phyloP scores from a whole-genome alignment of 2,329 filamentous ascomycete species.

The Boeremia exigua region DNA sequence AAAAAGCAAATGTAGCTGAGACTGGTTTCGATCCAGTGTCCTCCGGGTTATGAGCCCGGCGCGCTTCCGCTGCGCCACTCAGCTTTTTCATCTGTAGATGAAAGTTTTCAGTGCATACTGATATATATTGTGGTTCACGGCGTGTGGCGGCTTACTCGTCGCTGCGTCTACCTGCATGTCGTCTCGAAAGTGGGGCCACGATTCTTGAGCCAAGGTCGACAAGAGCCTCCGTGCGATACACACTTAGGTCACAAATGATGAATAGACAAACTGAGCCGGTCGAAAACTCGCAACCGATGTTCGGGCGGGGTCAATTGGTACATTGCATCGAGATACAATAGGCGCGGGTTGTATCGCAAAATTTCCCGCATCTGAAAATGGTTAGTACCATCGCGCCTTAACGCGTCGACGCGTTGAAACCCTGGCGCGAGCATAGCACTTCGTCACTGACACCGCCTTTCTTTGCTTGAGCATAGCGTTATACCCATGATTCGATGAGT shows the following conservation, averaged over 20 bases:
- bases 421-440: background rate
- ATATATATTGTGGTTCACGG: background rate
- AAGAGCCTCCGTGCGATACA: too few species aligned
- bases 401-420: slow-evolving; percentile 20
- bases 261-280: too few species aligned
- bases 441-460: background rate
- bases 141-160: too few species aligned
- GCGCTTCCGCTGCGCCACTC: slow-evolving; percentile 47
- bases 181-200: too few species aligned
- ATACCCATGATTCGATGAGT: slow-evolving; percentile 29
- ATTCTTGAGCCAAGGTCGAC: too few species aligned
- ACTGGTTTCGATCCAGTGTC: slow-evolving; percentile 39
- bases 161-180: too few species aligned
- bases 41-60: slow-evolving; percentile 49
- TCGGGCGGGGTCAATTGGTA: too few species aligned
- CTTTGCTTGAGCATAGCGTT: slow-evolving; percentile 8
- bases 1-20: slow-evolving; percentile 21
- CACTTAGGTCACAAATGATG: too few species aligned
- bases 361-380: background rate
- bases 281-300: too few species aligned
- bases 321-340: too few species aligned
- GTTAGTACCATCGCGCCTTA: slow-evolving; percentile 20
- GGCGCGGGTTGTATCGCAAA: too few species aligned
- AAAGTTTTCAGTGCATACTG: background rate
- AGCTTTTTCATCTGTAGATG: slow-evolving; percentile 23